Base-by-base conservation (phyloP, 768 basidiomycete genomes). In the Strobilomyces echinocephalus region DNA sequence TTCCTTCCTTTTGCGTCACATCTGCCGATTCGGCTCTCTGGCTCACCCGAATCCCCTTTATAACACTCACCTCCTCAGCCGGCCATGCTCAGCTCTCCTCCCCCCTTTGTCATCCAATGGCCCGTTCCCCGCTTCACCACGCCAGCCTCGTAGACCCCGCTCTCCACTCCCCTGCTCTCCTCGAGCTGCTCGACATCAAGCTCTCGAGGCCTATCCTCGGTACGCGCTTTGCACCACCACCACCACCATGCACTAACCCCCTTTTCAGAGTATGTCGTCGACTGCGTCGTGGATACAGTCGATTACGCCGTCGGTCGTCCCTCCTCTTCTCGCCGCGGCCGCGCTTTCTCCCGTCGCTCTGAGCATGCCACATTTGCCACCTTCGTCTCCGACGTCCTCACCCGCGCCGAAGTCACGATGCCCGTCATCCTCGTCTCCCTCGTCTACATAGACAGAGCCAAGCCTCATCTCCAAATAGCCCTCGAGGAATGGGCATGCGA, bases 401-500 rank as follows among this genome's bases (percentile, higher is more conserved):
- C 76, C 40, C 82, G 86, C 47, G 87, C 88, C 36, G 88, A 90
- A 67, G 81, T 91, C 59, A 78, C 81, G 58, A 79, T 83, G 46
- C 78, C 87, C 39, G 84, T 83, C 45, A 69, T 90, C 62, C 78
- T 91, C 53, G 81, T 80, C 33, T 69, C 87, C 8, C 81, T 90
- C 49, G 85, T 85, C 66, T 91, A 91, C 70, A 84, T 91, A 65
- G 74, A 83, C 71, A 73, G 89, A 51, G 85, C 88, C 3, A 84
- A 83, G 61, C 86, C 86, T 4, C 86, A 89, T 68, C 77, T 91
- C 40, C 85, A 87, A 64, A 90, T 90, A 59, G 86, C 86, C 9
- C 74, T 88, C 55, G 87, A 89, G 65, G 83, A 88, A 63, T 90
- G 88, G 88, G 92, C 91, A 14, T 77, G 88, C 46, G 91, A 94